A percentile compares a stretch with the other conserved stretches of the same genome.
Conservation (phyloP, 1,139 yeast genomes). For the Candida sanyaensis region DNA sequence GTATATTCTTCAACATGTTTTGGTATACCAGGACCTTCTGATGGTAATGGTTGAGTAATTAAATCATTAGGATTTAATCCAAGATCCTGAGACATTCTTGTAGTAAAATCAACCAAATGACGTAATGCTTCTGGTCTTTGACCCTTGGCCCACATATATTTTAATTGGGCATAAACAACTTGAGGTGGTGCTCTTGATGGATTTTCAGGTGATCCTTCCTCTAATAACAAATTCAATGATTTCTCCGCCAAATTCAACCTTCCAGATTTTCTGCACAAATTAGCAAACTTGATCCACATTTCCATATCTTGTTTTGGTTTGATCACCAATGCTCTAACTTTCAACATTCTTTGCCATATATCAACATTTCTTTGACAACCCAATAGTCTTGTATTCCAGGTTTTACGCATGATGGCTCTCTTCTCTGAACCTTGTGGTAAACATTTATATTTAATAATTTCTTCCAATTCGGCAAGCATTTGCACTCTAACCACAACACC, state of each 20-base stretch:
- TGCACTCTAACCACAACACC: conserved; percentile 96
- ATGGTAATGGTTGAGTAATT: conserved; percentile 85
- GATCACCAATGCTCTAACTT: conserved; percentile 89
- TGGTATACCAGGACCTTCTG: conserved; percentile 71
- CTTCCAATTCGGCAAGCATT: conserved; percentile 95
- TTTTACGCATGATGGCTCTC: conserved; percentile 75
- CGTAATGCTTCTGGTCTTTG: conserved; percentile 83
- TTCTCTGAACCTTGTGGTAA: conserved; percentile 82
- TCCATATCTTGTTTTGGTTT: conserved; percentile 97
- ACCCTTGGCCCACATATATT: conserved; percentile 97
- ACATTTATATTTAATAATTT: conserved; percentile 84
- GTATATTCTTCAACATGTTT: conserved; percentile 83
- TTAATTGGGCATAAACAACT: conserved; percentile 94
- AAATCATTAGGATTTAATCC: conserved; percentile 80
- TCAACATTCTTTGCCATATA: conserved; percentile 95
- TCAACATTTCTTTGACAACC: conserved; percentile 98
- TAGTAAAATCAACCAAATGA: conserved; percentile 86
- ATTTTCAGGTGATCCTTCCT: conserved; percentile 57
- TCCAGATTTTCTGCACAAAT: conserved; percentile 91
- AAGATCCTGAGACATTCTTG: conserved; percentile 85
- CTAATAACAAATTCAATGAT: conserved; percentile 75
- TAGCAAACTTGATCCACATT: conserved; percentile 98
- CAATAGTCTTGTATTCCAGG: conserved; percentile 90
- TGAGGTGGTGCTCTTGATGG: conserved; percentile 90
- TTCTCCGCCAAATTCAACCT: conserved; percentile 91